A percentile compares a stretch with the other conserved stretches of the same genome.
Evolutionary conservation across 768 basidiomycete species (phyloP).

Genomic region (Myochromella boudieri): DNA sequence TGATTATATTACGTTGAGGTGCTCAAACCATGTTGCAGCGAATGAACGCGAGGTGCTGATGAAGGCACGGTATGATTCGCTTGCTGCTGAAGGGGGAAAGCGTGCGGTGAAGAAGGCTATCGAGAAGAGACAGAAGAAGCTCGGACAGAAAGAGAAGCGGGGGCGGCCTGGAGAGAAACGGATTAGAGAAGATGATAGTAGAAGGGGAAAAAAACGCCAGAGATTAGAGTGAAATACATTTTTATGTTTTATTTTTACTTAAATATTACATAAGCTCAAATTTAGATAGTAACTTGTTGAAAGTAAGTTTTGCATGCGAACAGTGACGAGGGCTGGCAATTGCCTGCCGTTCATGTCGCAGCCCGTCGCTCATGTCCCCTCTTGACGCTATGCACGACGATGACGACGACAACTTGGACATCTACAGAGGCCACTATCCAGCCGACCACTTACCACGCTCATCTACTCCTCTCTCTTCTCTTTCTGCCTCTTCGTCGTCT

Average conservation of each 20-base stretch:
- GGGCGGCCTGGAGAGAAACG: slow-evolving; percentile 58
- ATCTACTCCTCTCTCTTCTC: slow-evolving; percentile 27
- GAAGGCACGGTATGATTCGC: slow-evolving; percentile 76
- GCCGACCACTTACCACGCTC: slow-evolving; percentile 32
- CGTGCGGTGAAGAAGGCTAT: slow-evolving; percentile 84
- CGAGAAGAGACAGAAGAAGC: slow-evolving; percentile 87
- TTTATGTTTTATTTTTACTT: too few relatives aligned
- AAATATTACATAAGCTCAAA: too few relatives aligned
- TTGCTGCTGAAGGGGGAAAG: slow-evolving; percentile 75
- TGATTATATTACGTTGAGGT: slow-evolving; percentile 6
- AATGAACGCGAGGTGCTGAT: slow-evolving; percentile 75
- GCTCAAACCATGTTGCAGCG: slow-evolving; percentile 54
- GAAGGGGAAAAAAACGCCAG: slow-evolving; percentile 17
- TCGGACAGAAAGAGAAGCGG: slow-evolving; percentile 86
- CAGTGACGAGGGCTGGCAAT: not conserved
- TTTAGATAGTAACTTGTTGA: too few relatives aligned
- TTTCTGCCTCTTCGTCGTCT: slow-evolving; percentile 41
- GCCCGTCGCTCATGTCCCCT: slow-evolving; percentile 16
- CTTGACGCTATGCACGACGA: slow-evolving; percentile 4
- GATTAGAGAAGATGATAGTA: slow-evolving; percentile 13
- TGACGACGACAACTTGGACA: slow-evolving; percentile 42
- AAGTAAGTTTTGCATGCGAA: not conserved
- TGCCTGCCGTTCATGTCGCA: slow-evolving; percentile 10
- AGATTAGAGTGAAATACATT: slow-evolving; percentile 18
- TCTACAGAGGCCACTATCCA: slow-evolving; percentile 51